Evolutionary conservation across 2,329 filamentous ascomycete species (phyloP).

Genomic region (Colletotrichum truncatum): DNA sequence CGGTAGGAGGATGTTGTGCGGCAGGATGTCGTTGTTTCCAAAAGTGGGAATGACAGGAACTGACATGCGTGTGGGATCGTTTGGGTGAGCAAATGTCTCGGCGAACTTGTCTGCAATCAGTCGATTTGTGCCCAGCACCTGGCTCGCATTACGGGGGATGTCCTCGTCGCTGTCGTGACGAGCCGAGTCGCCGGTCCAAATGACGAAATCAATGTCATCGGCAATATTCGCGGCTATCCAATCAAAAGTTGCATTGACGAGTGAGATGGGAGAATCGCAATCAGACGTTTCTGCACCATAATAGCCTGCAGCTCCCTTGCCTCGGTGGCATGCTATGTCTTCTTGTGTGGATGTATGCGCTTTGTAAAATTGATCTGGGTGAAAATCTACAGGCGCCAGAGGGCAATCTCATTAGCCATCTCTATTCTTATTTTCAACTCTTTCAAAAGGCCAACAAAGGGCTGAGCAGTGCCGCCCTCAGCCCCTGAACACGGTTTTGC

Average conservation of each 20-base stretch:
- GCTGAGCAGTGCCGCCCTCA: too few relatives aligned
- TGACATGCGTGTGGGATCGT: slow-evolving; percentile 65
- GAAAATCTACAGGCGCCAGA: slow-evolving; percentile 74
- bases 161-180: slow-evolving; percentile 89
- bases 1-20: slow-evolving; percentile 89
- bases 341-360: slow-evolving; percentile 76
- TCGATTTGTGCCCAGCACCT: slow-evolving; percentile 83
- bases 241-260: slow-evolving; percentile 88
- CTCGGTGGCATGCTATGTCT: slow-evolving; percentile 80
- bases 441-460: too few relatives aligned
- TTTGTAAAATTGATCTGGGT: slow-evolving; percentile 90
- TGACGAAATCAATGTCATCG: slow-evolving; percentile 85
- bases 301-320: slow-evolving; percentile 77
- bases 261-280: slow-evolving; percentile 84
- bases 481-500: too few relatives aligned
- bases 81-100: slow-evolving; percentile 72
- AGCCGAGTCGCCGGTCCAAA: slow-evolving; percentile 93
- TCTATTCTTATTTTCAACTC: slow-evolving; percentile 13
- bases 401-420: slow-evolving; percentile 3
- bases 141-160: slow-evolving; percentile 76
- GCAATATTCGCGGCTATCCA: slow-evolving; percentile 85
- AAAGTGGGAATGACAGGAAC: slow-evolving; percentile 90
- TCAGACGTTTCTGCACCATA: slow-evolving; percentile 88
- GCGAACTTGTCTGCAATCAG: slow-evolving; percentile 80
- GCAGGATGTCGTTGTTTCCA: slow-evolving; percentile 97